Evolutionary conservation across 352 stramenopile species (phyloP), one percentile per base, ranked within the genome.

Genomic region (Globisporangium spiculum): DNA sequence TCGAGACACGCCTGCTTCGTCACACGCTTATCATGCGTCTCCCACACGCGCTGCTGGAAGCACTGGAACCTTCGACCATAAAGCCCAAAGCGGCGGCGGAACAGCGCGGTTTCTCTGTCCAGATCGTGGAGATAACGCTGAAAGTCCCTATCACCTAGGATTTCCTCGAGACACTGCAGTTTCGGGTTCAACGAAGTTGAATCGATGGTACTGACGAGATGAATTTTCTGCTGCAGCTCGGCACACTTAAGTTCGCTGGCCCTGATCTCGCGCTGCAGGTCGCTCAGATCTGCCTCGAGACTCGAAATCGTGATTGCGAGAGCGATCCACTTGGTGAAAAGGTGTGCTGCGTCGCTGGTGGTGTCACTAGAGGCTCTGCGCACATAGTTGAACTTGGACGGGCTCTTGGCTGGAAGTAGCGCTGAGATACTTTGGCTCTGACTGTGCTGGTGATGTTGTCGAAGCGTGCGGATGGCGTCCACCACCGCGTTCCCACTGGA

Each of bases 121-220:
- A 92, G 55, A 50, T 92, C 81, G 4, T 52, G 27, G 0, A 73
- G 72, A 65, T 90, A 92, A 3, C 65, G 60, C 30, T 67, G 67
- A 50, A 90, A 89, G 16, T 75, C 72, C 3, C 57, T 20, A 16
- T 26, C 52, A 0, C 84, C 84, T 1, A 92, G 67, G n/a, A 92
- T 74, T 57, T 85, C 79, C n/a, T 77, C 63, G 5, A 92, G 60
- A 53, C 79, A 80, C 14, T 81, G 80, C 20, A 86, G 52, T 54
- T 89, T 88, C 0, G 80, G 69, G 14, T 69, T 65, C 18, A 82
- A 30, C 8, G 78, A 74, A 22, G 65, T 68, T 0, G 54, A 16
- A 3, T 69, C 36, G 44, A 50, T 38, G 2, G 26, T 36, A 4
- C 38, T 1, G 32, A 67, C 27, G 3, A 30, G 12, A n/a, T 52